Conservation (phyloP, 2,329 filamentous ascomycete species). For the Sporothrix globosa region DNA sequence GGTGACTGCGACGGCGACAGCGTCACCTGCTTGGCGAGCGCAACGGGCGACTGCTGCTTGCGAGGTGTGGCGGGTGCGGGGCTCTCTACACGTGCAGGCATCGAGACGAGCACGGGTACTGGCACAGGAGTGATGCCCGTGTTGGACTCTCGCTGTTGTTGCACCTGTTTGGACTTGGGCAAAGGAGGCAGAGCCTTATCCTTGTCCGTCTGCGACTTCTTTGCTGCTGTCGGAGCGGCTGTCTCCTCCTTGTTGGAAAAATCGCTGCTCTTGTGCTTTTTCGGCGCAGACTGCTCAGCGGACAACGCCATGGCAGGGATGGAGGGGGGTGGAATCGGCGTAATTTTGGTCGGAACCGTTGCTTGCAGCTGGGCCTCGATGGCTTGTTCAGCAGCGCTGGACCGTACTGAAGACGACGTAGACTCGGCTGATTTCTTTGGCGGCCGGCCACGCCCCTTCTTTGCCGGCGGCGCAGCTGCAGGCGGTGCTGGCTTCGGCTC, state of each 20-base stretch:
- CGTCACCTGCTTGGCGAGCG: constrained; percentile 57
- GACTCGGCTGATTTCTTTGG: constrained; percentile 41
- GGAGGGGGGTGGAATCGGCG: constrained; percentile 25
- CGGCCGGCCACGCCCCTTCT: constrained; percentile 43
- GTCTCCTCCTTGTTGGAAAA: background rate
- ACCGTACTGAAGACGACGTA: constrained; percentile 7
- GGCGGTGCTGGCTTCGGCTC: constrained; percentile 5
- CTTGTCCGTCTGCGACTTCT: constrained; percentile 35
- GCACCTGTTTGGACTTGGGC: constrained; percentile 31
- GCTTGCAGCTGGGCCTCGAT: constrained; percentile 12
- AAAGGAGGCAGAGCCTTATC: constrained; percentile 42
- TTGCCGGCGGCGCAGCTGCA: constrained; percentile 34
- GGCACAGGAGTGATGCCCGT: background rate
- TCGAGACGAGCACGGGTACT: background rate
- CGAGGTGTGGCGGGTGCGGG: constrained; percentile 49
- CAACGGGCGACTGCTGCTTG: constrained; percentile 48
- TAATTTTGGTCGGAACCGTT: constrained; percentile 24
- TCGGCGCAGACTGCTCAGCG: background rate
- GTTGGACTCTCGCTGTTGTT: constrained; percentile 14
- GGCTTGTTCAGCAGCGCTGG: constrained; percentile 21
- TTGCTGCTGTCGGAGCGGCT: background rate
- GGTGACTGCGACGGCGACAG: constrained; percentile 68
- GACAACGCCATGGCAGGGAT: constrained; percentile 5
- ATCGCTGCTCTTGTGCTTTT: constrained; percentile 3
- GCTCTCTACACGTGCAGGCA: background rate